A percentile compares a stretch with the other conserved stretches of the same genome.
These are phyloP conservation scores for Arthrobotrys sinensis DNA, from an alignment of 2,329 filamentous ascomycete species.

Conservation along the genomic window DNA sequence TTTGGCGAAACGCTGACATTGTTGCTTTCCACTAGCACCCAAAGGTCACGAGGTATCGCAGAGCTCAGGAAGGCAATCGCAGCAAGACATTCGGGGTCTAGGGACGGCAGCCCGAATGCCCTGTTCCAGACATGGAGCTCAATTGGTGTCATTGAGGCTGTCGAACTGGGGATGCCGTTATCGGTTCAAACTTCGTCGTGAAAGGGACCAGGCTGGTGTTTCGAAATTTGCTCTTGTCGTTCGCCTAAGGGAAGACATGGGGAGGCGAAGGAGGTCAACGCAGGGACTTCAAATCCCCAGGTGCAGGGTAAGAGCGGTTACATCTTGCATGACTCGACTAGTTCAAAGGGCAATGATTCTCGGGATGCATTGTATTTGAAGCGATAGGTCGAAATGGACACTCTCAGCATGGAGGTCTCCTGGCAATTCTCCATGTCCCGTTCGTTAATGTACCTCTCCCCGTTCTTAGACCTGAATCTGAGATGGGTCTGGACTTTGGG, in stretches of 20 bases:
- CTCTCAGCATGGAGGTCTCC: not conserved
- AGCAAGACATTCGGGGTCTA: constrained; percentile 91
- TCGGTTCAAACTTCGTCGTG: constrained; percentile 3
- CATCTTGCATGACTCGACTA: constrained; percentile 48
- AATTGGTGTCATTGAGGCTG: constrained; percentile 66
- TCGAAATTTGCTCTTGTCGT: constrained; percentile 35
- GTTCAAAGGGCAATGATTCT: constrained; percentile 36
- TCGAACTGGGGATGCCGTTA: constrained; percentile 23
- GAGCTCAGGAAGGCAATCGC: constrained; percentile 82
- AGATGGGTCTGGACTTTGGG: constrained; percentile 38
- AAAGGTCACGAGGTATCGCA: constrained; percentile 74
- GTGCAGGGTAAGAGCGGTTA: constrained; percentile 34
- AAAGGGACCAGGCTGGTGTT: constrained; percentile 13
- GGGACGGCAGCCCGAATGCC: constrained; percentile 88
- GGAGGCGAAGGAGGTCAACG: constrained; percentile 33
- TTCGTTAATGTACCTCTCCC: not conserved
- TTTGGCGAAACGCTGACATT: constrained; percentile 80
- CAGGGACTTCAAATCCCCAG: constrained; percentile 34
- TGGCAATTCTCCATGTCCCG: constrained; percentile 14
- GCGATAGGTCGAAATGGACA: constrained; percentile 14
- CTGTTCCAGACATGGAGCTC: constrained; percentile 92
- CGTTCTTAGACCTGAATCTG: not conserved
- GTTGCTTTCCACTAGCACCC: constrained; percentile 81
- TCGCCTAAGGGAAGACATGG: constrained; percentile 35
- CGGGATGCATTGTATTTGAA: constrained; percentile 44